phyloP scores from a whole-genome alignment of 305 asterid species.

The Ajuga reptans region DNA sequence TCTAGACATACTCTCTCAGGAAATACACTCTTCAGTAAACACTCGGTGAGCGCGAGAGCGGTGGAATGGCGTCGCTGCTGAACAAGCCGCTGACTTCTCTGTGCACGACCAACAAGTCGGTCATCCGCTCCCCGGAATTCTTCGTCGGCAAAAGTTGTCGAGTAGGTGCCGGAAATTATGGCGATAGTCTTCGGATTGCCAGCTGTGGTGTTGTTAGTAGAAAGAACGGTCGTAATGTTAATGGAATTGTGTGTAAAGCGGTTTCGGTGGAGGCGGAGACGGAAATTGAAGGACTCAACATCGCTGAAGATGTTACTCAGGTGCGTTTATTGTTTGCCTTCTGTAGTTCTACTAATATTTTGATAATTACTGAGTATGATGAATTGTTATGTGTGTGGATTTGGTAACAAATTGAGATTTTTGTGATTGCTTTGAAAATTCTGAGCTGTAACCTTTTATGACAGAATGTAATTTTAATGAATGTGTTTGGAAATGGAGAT shows the following conservation, averaged over 20 bases:
- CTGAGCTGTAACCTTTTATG: not conserved
- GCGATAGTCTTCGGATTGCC: constrained; percentile 11
- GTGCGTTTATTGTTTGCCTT: constrained; percentile 23
- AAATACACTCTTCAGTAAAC: not conserved
- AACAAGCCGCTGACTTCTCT: constrained; percentile 48
- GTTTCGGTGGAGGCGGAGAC: constrained; percentile 50
- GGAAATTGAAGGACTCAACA: constrained; percentile 76
- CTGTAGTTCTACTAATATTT: not conserved
- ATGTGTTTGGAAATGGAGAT: not conserved
- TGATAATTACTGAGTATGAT: constrained; percentile 3
- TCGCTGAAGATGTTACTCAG: constrained; percentile 95
- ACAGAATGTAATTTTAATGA: not conserved
- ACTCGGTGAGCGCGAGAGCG: constrained; percentile 9
- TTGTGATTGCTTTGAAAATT: not conserved
- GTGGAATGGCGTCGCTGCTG: constrained; percentile 54
- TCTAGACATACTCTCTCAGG: constrained; percentile 14
- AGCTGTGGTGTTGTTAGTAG: constrained; percentile 20
- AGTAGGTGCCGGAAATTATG: constrained; percentile 19
- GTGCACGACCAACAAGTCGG: constrained; percentile 31
- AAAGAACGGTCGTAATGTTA: not conserved
- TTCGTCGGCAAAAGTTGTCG: constrained; percentile 25
- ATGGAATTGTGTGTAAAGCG: constrained; percentile 47
- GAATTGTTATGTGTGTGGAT: not conserved
- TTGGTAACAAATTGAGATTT: not conserved
- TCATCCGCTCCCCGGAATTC: constrained; percentile 29